phyloP scores from a whole-genome alignment of 2,329 filamentous ascomycete genomes.

The Fusarium haematococcum region DNA sequence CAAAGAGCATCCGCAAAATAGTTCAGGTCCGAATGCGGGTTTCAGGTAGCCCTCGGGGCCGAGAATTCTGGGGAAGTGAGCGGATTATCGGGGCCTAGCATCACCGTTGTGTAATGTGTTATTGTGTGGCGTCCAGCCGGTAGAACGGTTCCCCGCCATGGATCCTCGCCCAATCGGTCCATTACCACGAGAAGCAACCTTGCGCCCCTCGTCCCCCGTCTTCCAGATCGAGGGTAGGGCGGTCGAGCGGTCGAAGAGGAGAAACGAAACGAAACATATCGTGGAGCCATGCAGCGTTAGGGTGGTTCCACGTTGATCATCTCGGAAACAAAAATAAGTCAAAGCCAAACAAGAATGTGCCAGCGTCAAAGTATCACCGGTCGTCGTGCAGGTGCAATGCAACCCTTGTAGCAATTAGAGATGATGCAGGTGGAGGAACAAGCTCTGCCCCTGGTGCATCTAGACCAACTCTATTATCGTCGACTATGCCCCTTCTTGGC shows the following conservation, averaged over 20 bases:
- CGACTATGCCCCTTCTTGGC: not conserved
- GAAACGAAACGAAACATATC: conserved; percentile 6
- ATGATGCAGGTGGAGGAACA: conserved; percentile 5
- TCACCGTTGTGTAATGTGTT: conserved; percentile 15
- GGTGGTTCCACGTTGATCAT: not conserved
- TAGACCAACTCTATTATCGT: not conserved
- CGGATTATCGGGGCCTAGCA: not conserved
- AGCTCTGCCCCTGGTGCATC: not conserved
- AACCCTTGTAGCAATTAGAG: not conserved
- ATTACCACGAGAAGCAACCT: not conserved
- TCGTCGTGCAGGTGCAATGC: not conserved
- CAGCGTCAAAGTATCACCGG: not conserved
- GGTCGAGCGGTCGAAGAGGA: not conserved
- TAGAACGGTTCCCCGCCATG: not conserved
- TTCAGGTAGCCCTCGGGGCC: conserved; percentile 12
- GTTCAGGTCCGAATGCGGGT: conserved; percentile 9
- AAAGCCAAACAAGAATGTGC: not conserved
- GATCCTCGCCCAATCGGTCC: not conserved
- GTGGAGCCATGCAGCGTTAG: not conserved
- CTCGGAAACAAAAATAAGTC: not conserved
- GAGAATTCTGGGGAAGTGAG: not conserved
- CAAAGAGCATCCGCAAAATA: not conserved
- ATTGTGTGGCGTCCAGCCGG: conserved; percentile 3
- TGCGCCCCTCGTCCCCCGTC: not conserved
- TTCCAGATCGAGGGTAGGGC: not conserved